Evolutionary conservation across 352 stramenopile genomes (phyloP).

Genomic region (Nothophytophthora sp.): DNA sequence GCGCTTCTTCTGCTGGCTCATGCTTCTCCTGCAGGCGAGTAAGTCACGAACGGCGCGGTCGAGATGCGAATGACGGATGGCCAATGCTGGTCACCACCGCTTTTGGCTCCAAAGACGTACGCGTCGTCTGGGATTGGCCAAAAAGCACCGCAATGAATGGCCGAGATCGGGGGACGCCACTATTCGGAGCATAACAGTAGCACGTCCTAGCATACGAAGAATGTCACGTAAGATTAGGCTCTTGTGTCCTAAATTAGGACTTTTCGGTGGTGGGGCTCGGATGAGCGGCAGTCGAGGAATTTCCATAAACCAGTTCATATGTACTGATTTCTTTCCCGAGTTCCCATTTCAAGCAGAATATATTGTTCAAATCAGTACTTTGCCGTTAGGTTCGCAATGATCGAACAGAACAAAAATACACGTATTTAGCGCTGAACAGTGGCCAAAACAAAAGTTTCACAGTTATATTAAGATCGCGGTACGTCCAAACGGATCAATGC

Average conservation of each 20-base stretch:
- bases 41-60: no score
- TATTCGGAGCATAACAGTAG: conserved; percentile 3
- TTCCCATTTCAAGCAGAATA: neutral
- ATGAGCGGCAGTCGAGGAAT: neutral
- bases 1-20: conserved; percentile 79
- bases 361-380: neutral
- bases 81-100: conserved; percentile 16
- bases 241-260: no score
- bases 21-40: conserved; percentile 18
- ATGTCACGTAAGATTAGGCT: no score
- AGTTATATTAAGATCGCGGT: neutral
- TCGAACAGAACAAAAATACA: neutral
- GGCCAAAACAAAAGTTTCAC: no score
- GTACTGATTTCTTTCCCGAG: neutral
- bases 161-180: conserved; percentile 1
- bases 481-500: neutral
- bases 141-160: conserved; percentile 28
- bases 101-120: conserved; percentile 1
- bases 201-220: no score
- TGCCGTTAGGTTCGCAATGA: neutral
- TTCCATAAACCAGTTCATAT: neutral
- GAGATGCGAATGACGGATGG: no score
- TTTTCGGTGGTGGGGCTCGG: conserved; percentile 14
- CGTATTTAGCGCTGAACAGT: no score
- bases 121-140: conserved; percentile 27